Conservation (phyloP, 345 rosid genomes). For the Eucalyptus cladocalyx region DNA sequence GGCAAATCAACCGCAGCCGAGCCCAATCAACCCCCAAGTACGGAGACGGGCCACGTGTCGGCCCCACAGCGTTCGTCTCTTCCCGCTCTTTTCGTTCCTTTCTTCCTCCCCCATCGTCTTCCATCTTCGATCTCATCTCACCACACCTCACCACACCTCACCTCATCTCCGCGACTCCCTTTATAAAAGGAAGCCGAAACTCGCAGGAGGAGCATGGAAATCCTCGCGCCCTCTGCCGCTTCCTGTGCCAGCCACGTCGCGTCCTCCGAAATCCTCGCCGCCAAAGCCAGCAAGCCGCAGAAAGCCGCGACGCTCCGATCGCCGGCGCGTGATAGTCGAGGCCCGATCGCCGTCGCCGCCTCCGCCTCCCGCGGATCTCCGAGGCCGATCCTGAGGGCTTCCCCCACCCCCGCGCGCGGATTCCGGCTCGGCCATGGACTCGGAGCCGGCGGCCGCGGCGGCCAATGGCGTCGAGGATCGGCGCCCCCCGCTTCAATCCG, state of each 20-base stretch:
- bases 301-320: background rate
- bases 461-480: slow-evolving; percentile 11
- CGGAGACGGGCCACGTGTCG: background rate
- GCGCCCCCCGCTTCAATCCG: slow-evolving; percentile 4
- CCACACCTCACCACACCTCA: too few relatives aligned
- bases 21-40: background rate
- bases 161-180: background rate
- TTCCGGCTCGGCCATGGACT: slow-evolving; percentile 13
- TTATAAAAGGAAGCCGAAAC: background rate
- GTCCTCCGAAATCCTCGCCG: background rate
- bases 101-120: background rate
- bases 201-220: background rate
- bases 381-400: background rate
- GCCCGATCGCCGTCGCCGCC: background rate
- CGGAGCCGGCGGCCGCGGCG: background rate
- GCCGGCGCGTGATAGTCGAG: background rate
- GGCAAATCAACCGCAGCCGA: background rate
- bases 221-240: background rate
- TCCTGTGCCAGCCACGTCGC: background rate
- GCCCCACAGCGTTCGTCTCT: background rate
- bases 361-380: background rate
- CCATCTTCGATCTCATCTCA: background rate
- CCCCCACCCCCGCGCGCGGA: background rate
- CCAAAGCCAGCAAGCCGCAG: too few relatives aligned
- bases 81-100: background rate